Evolutionary conservation across 1,284 basidiomycete genomes (phyloP).

Genomic region (Clitocybe nebularis): DNA sequence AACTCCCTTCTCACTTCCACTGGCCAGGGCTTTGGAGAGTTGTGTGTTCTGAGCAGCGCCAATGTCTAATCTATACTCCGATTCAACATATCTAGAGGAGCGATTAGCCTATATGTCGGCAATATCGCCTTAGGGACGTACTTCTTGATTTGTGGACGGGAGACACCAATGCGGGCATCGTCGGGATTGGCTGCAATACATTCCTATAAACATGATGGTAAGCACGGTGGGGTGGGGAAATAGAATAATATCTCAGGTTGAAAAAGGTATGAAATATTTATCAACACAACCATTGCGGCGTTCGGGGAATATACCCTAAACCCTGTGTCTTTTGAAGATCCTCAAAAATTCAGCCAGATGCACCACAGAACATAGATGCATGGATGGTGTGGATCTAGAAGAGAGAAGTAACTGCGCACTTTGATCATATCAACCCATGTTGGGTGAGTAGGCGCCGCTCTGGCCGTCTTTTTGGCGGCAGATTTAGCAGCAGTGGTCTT

Average conservation of each 20-base stretch:
- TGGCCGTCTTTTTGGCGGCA: conserved; percentile 33
- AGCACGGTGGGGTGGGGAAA: too few species aligned
- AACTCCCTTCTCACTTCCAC: conserved; percentile 75
- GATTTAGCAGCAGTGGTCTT: conserved; percentile 35
- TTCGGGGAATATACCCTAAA: too few species aligned
- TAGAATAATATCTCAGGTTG: too few species aligned
- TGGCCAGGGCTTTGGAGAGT: conserved; percentile 77
- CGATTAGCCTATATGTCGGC: background rate
- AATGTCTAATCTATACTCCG: conserved; percentile 75
- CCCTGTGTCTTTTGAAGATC: too few species aligned
- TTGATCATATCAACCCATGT: conserved; percentile 80
- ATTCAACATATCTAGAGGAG: conserved; percentile 65
- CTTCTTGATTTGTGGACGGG: conserved; percentile 93
- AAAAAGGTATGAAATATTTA: too few species aligned
- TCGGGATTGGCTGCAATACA: conserved; percentile 75
- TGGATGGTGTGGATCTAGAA: background rate
- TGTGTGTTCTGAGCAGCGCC: conserved; percentile 76
- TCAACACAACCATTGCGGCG: too few species aligned
- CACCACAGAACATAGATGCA: background rate
- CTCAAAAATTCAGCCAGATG: too few species aligned
- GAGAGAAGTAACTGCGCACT: conserved; percentile 34
- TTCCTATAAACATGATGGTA: too few species aligned
- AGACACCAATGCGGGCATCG: conserved; percentile 82
- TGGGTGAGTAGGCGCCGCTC: conserved; percentile 53
- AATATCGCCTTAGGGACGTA: conserved; percentile 21